These are phyloP conservation scores for Fusarium napiforme DNA, from an alignment of 2,329 filamentous ascomycete species.

Conservation along the genomic window DNA sequence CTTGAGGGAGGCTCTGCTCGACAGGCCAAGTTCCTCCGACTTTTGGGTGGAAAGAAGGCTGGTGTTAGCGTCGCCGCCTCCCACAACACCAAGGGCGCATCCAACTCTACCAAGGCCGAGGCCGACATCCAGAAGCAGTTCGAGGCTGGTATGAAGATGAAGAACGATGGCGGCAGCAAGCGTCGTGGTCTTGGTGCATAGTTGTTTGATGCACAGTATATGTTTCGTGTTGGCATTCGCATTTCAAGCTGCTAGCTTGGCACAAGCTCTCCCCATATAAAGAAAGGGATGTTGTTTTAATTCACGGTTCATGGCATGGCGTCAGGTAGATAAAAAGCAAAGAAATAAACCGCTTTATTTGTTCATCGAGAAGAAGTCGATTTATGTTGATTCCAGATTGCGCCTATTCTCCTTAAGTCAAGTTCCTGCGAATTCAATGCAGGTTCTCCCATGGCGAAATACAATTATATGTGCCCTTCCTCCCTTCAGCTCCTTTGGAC, in stretches of 20 bases:
- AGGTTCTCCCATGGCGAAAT: constrained; percentile 31
- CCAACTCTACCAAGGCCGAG: constrained; percentile 56
- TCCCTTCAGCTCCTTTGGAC: constrained; percentile 8
- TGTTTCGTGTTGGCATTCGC: background rate
- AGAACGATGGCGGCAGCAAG: constrained; percentile 61
- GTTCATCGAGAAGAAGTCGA: constrained; percentile 25
- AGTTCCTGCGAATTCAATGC: constrained; percentile 40
- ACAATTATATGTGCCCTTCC: constrained; percentile 20
- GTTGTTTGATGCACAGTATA: constrained; percentile 8
- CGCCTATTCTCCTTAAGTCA: constrained; percentile 43
- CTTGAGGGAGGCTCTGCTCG: constrained; percentile 63
- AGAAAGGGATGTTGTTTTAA: constrained; percentile 23
- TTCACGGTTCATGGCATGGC: constrained; percentile 39
- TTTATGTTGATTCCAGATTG: constrained; percentile 43
- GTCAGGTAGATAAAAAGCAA: constrained; percentile 45
- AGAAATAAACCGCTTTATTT: constrained; percentile 38
- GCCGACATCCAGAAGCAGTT: constrained; percentile 68
- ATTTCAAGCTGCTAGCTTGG: constrained; percentile 2
- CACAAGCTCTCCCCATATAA: constrained; percentile 6
- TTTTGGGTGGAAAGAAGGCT: constrained; percentile 64
- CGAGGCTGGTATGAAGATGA: constrained; percentile 65
- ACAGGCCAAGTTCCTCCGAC: constrained; percentile 66
- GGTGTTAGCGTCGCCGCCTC: constrained; percentile 45
- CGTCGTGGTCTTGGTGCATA: constrained; percentile 65
- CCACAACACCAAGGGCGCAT: constrained; percentile 42